Percentiles rank a stretch among this genome's conserved stretches.
These are phyloP conservation scores for Cornus controversa DNA, from an alignment of 148 eudicot genomes.

Conservation along the genomic window DNA sequence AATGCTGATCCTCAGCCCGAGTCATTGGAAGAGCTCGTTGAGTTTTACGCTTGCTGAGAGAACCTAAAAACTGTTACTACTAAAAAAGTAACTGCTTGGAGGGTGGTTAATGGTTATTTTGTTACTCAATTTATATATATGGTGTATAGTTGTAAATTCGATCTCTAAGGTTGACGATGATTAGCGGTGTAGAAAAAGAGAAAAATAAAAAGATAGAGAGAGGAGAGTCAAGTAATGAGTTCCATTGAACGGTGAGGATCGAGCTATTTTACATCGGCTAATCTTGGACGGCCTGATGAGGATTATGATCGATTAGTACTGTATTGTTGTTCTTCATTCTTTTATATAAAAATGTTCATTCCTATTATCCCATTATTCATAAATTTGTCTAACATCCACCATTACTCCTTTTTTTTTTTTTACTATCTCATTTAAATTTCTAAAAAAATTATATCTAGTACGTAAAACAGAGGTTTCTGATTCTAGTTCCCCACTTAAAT, in stretches of 20 bases:
- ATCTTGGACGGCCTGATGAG: neutral
- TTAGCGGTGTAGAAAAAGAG: neutral
- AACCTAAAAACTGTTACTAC: too few species aligned
- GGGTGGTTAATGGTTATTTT: neutral
- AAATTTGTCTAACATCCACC: too few species aligned
- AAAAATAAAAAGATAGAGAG: neutral
- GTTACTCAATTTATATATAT: neutral
- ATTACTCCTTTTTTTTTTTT: neutral
- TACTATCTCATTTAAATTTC: too few species aligned
- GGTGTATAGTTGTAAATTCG: neutral
- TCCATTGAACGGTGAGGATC: neutral
- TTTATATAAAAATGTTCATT: neutral
- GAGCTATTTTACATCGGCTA: neutral
- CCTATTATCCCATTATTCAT: neutral
- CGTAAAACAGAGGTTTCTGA: too few species aligned
- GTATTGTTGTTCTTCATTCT: neutral
- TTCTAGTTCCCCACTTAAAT: too few species aligned
- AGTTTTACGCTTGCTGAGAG: slow-evolving; percentile 53
- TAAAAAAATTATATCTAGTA: too few species aligned
- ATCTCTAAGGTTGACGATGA: neutral
- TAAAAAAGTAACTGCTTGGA: neutral
- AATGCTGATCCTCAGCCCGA: slow-evolving; percentile 68
- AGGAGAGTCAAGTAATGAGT: neutral
- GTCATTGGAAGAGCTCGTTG: slow-evolving; percentile 55
- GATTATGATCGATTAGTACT: neutral